Evolutionary conservation across 345 rosid genomes (phyloP).

Genomic region (Sisymbrium irio): DNA sequence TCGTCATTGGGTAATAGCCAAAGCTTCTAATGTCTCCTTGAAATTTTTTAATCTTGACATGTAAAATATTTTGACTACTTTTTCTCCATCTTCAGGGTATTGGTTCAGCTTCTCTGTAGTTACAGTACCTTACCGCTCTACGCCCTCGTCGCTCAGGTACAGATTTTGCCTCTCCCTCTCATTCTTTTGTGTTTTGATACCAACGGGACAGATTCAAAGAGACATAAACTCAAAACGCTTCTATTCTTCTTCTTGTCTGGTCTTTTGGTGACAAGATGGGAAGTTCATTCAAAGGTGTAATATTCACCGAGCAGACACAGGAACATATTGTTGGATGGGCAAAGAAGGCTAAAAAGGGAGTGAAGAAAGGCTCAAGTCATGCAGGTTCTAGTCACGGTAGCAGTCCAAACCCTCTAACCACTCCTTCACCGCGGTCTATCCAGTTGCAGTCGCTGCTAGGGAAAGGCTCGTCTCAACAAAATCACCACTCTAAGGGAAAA

Average conservation of each 20-base stretch:
- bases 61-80: neutral
- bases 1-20: conserved; percentile 59
- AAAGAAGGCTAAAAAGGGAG: conserved; percentile 46
- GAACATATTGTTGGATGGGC: conserved; percentile 76
- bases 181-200: neutral
- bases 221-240: conserved; percentile 7
- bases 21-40: neutral
- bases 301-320: conserved; percentile 70
- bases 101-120: conserved; percentile 76
- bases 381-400: conserved; percentile 20
- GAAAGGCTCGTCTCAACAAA: conserved; percentile 16
- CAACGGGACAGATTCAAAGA: neutral
- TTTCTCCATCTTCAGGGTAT: conserved; percentile 36
- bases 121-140: conserved; percentile 87
- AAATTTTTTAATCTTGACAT: neutral
- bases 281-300: conserved; percentile 63
- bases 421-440: conserved; percentile 8
- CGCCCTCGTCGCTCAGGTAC: conserved; percentile 85
- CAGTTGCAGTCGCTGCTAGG: conserved; percentile 26
- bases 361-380: conserved; percentile 35
- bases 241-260: neutral
- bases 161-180: neutral
- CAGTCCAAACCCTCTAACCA: neutral
- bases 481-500: neutral
- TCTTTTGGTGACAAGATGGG: conserved; percentile 63